Conservation (phyloP, 148 eudicot genomes). For the Cornus controversa region DNA sequence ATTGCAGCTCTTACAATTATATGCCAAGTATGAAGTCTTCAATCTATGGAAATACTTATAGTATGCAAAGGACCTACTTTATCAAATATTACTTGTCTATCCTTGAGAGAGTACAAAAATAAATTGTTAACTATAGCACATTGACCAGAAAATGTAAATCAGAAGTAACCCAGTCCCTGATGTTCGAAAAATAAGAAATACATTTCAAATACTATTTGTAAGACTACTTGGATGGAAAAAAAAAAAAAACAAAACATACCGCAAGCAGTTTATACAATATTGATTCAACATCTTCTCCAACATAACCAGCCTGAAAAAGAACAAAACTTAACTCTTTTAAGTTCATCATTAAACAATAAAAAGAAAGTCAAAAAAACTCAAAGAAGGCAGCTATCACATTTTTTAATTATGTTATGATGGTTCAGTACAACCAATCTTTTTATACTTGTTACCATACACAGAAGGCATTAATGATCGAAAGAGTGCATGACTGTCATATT, state of each 20-base stretch:
- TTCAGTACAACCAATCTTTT: neutral
- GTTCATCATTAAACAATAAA: neutral
- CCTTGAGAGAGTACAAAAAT: too few species aligned
- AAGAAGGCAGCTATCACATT: neutral
- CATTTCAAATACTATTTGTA: neutral
- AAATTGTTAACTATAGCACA: too few species aligned
- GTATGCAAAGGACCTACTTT: too few species aligned
- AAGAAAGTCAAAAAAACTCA: neutral
- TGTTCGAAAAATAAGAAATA: neutral
- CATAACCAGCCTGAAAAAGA: slow-evolving; percentile 88
- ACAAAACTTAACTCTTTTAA: slow-evolving; percentile 7
- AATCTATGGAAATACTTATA: too few species aligned
- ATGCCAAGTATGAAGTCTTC: too few species aligned
- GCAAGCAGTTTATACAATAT: slow-evolving; percentile 78
- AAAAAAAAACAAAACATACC: slow-evolving; percentile 43
- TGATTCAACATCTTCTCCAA: slow-evolving; percentile 96
- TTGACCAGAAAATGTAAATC: too few species aligned
- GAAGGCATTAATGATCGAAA: neutral
- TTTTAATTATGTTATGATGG: neutral
- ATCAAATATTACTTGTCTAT: too few species aligned
- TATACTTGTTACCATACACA: neutral
- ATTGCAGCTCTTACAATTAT: too few species aligned
- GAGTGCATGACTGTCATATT: neutral
- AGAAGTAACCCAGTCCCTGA: too few species aligned
- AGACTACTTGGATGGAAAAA: slow-evolving; percentile 5